These are phyloP conservation scores for Russula earlei DNA, from an alignment of 768 basidiomycete species.

Conservation along the genomic window DNA sequence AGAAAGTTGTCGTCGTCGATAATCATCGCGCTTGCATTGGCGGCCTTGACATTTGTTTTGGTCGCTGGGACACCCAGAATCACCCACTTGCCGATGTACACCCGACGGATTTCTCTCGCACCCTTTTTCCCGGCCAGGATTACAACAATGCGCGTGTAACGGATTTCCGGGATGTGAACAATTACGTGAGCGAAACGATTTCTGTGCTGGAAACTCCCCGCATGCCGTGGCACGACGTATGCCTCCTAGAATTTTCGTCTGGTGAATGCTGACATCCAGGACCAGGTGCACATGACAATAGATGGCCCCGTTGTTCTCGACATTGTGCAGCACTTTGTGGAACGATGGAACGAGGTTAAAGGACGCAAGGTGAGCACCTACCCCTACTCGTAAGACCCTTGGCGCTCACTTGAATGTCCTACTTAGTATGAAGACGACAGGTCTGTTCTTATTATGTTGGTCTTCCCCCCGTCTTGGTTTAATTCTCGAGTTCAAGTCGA, in stretches of 20 bases:
- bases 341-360: conserved; percentile 88
- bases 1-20: conserved; percentile 86
- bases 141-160: conserved; percentile 84
- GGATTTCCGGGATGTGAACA: conserved; percentile 73
- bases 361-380: conserved; percentile 50
- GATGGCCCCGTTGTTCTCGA: conserved; percentile 79
- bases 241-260: conserved; percentile 23
- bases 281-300: conserved; percentile 75
- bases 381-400: background rate
- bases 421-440: conserved; percentile 31
- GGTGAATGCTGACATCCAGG: background rate
- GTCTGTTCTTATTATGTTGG: conserved; percentile 30
- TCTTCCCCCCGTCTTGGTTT: background rate
- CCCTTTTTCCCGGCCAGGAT: conserved; percentile 89
- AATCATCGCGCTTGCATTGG: conserved; percentile 82
- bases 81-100: conserved; percentile 91
- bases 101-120: conserved; percentile 70
- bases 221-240: conserved; percentile 96
- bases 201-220: conserved; percentile 58
- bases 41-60: conserved; percentile 93
- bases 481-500: conserved; percentile 28
- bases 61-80: conserved; percentile 90
- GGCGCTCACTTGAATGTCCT: background rate
- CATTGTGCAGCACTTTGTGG: conserved; percentile 86
- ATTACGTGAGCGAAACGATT: conserved; percentile 63